Evolutionary conservation across 345 rosid genomes (phyloP).

Genomic region (Acer negundo): DNA sequence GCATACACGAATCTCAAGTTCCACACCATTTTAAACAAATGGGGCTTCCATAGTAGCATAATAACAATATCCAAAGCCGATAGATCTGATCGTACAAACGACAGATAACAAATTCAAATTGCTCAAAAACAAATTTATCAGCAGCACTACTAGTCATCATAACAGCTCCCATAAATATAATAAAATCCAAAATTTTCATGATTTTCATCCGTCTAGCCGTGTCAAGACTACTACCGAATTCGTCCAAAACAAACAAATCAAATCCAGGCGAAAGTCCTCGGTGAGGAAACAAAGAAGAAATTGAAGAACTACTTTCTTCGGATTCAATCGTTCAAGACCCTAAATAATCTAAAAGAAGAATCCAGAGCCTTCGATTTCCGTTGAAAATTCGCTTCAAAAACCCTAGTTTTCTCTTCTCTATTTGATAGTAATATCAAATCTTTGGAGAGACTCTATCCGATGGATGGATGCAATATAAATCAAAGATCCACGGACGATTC

Average conservation of each 20-base stretch:
- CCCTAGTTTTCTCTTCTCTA: slow-evolving; percentile 4
- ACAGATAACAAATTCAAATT: neutral
- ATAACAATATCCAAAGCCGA: slow-evolving; percentile 11
- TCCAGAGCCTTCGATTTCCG: no score
- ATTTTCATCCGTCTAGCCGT: neutral
- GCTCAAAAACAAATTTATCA: slow-evolving; percentile 13
- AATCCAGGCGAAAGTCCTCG: no score
- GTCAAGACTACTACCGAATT: neutral
- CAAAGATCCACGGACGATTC: neutral
- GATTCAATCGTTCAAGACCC: no score
- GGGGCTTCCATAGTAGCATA: slow-evolving; percentile 5
- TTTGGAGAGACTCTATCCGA: slow-evolving; percentile 4
- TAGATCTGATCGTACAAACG: slow-evolving; percentile 25
- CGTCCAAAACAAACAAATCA: neutral
- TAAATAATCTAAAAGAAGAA: no score
- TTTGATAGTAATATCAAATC: neutral
- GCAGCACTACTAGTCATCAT: slow-evolving; percentile 18
- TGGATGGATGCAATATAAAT: neutral
- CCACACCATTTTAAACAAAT: neutral
- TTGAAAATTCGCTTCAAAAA: neutral
- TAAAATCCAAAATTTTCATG: slow-evolving; percentile 6
- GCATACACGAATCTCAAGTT: slow-evolving; percentile 1
- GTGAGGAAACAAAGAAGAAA: no score
- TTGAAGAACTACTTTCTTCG: no score
- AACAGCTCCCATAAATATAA: neutral